These are phyloP conservation scores for Cystofilobasidium capitatum DNA, from an alignment of 768 basidiomycete species.

Conservation along the genomic window DNA sequence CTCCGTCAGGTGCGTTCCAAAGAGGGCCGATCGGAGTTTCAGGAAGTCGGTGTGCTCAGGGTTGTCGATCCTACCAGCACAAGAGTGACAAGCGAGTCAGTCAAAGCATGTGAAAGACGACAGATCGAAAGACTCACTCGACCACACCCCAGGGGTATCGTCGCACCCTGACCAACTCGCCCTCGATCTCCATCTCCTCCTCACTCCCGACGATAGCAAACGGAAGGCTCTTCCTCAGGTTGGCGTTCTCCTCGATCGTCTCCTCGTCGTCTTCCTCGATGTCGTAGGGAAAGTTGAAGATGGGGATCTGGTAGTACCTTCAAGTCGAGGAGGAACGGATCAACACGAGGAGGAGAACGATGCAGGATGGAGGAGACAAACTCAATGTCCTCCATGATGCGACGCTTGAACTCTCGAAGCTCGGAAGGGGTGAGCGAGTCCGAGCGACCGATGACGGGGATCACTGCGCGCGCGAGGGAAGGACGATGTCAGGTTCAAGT, in stretches of 20 bases:
- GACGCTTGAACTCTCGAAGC: conserved; percentile 88
- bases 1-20: conserved; percentile 73
- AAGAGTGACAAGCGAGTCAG: background rate
- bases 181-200: conserved; percentile 89
- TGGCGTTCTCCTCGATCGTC: conserved; percentile 93
- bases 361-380: conserved; percentile 31
- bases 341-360: background rate
- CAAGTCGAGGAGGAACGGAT: background rate
- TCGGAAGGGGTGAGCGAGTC: conserved; percentile 91
- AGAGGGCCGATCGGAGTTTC: conserved; percentile 14
- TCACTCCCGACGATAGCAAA: conserved; percentile 96
- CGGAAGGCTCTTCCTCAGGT: conserved; percentile 84
- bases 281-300: conserved; percentile 71
- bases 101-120: background rate
- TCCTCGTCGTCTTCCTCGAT: conserved; percentile 66
- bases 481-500: too few species aligned
- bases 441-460: conserved; percentile 59
- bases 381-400: conserved; percentile 95
- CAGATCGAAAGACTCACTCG: conserved; percentile 42
- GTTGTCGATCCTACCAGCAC: conserved; percentile 20
- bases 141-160: conserved; percentile 98
- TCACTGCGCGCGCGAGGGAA: too few species aligned
- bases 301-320: conserved; percentile 69
- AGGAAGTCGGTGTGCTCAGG: conserved; percentile 21
- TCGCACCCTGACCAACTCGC: conserved; percentile 79